Evolutionary conservation across 176 grass and related monocot genomes (phyloP).

Genomic region (Carex kokanica): DNA sequence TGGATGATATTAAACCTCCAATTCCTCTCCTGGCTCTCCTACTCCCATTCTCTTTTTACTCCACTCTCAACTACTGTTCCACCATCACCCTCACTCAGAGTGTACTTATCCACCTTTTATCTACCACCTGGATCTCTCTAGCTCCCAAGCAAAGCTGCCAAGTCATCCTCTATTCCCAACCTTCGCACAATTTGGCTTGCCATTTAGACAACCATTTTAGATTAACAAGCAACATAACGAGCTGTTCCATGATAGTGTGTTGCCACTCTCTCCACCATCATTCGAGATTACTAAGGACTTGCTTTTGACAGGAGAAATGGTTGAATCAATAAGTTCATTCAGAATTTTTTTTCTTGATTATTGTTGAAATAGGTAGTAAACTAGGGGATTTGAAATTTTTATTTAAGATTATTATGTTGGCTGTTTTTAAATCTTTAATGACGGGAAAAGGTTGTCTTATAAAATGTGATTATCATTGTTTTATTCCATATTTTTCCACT

Average conservation of each 20-base stretch:
- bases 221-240: too few species aligned
- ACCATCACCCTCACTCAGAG: not conserved
- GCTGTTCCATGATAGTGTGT: too few species aligned
- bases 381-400: too few species aligned
- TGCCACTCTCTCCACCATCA: too few species aligned
- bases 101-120: not conserved
- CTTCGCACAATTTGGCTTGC: not conserved
- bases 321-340: too few species aligned
- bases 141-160: not conserved
- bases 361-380: too few species aligned
- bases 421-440: too few species aligned
- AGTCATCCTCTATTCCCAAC: not conserved
- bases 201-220: not conserved
- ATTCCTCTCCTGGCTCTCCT: not conserved
- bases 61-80: not conserved
- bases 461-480: not conserved
- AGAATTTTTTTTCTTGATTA: too few species aligned
- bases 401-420: too few species aligned
- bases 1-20: not conserved
- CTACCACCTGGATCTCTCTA: not conserved
- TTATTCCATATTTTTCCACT: not conserved
- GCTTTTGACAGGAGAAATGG: too few species aligned
- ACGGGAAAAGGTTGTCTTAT: not conserved
- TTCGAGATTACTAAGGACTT: too few species aligned
- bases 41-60: not conserved